Percentiles rank a stretch among this genome's conserved stretches.
Evolutionary conservation across 768 basidiomycete species (phyloP).

Genomic region (Lactarius hatsudake): DNA sequence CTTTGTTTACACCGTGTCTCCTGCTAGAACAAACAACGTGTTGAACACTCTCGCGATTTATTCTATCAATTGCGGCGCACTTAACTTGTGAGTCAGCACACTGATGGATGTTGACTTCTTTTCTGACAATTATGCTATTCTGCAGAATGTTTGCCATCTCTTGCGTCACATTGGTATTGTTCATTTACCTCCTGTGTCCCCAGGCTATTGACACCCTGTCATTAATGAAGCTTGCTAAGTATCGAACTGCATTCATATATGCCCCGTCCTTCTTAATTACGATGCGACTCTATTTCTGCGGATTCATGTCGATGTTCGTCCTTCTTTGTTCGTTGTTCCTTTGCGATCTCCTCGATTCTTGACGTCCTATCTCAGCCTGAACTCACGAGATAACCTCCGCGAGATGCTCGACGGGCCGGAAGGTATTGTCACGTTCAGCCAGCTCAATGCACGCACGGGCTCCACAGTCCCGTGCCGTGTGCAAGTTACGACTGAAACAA

Average conservation of each 20-base stretch:
- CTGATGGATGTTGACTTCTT: not conserved
- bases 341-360: not conserved
- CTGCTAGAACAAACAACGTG: not conserved
- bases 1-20: not conserved
- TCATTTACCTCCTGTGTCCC: not conserved
- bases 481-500: not conserved
- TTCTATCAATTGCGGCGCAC: constrained; percentile 5
- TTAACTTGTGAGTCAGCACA: constrained; percentile 1
- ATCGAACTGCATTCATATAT: not conserved
- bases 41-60: not conserved
- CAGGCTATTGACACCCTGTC: not conserved
- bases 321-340: not conserved
- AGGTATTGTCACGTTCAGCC: not conserved
- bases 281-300: constrained; percentile 1
- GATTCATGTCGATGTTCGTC: constrained; percentile 2
- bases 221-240: not conserved
- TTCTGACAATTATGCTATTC: not conserved
- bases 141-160: not conserved
- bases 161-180: not conserved
- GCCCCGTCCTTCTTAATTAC: constrained; percentile 6
- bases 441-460: not conserved
- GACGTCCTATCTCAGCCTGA: not conserved
- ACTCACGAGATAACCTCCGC: not conserved
- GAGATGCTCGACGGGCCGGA: not conserved
- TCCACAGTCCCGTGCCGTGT: not conserved